Evolutionary conservation across 192 early-diverging fungal genomes (phyloP), one percentile per base, ranked within the genome.

Genomic region (Funneliformis geosporum): DNA sequence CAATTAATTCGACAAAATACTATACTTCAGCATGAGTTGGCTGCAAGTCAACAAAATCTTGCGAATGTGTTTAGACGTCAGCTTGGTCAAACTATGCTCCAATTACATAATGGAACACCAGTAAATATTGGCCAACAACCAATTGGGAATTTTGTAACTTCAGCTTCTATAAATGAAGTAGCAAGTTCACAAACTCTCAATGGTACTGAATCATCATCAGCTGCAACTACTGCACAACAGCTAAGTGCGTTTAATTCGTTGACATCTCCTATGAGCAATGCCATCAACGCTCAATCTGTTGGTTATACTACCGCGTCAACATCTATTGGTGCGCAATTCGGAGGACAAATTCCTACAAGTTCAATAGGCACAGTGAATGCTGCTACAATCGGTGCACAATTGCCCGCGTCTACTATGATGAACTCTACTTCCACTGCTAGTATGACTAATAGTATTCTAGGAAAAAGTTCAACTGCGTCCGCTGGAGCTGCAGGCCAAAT

Each of bases 1-100:
- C 28, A 40, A 40, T 42, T 69, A 21, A 27, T 33, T 21, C 67
- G 21, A 69, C 67, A 69, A n/a, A 65, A 65, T 28, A 25, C 23
- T 16, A 4, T 65, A 33, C 28, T 65, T 1, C 67, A 69, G 21
- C 28, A 69, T 38, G 67, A 69, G 39, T 69, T 69, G 67, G 38
- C 27, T 38, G 62, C 38, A 42, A 69, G 38, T 43, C 67, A 69
- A 42, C 62, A 65, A 65, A 65, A 65, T 33, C 62, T 65, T 65
- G 62, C 62, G 5, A 33, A 65, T 33, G 62, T 16, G 27, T 33
- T 40, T 1, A 68, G 28, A 42, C 40, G 5, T n/a, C 33, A n/a
- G 2, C 27, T 40, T 18, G 28, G 33, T n/a, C n/a, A n/a, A n/a
- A n/a, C n/a, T n/a, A n/a, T n/a, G 21, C 39, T 21, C 9, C 67